Evolutionary conservation across 2,329 filamentous ascomycete species (phyloP).

Genomic region (Talaromyces pinophilus): DNA sequence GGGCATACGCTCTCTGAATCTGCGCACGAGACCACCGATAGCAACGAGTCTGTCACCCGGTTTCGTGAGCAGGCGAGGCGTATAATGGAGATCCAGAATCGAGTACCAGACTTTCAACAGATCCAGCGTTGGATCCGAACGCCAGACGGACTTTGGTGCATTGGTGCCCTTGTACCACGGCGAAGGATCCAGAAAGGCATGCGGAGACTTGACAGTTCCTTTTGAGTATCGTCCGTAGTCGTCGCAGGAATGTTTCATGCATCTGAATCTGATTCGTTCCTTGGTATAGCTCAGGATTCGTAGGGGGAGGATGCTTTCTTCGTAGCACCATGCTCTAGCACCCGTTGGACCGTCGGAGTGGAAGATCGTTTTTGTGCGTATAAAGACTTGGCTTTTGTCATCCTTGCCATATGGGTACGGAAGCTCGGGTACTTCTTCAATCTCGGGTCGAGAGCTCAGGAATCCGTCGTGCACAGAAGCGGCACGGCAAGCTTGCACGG

Average conservation of each 20-base stretch:
- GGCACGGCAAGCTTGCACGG: slow-evolving; percentile 11
- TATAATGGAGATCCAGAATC: slow-evolving; percentile 13
- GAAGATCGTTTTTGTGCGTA: not conserved
- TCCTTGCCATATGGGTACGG: not conserved
- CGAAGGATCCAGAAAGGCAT: not conserved
- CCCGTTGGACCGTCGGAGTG: slow-evolving; percentile 3
- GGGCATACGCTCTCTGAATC: slow-evolving; percentile 5
- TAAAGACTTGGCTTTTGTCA: slow-evolving; percentile 6
- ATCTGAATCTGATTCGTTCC: slow-evolving; percentile 1
- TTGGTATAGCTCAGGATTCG: slow-evolving; percentile 4
- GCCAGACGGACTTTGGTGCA: not conserved
- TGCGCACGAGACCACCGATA: slow-evolving; percentile 7
- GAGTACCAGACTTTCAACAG: slow-evolving; percentile 12
- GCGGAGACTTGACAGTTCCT: not conserved
- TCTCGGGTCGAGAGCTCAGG: not conserved
- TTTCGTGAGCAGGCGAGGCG: slow-evolving; percentile 13
- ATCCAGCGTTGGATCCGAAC: not conserved
- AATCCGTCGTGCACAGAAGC: slow-evolving; percentile 16
- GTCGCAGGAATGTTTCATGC: slow-evolving; percentile 3
- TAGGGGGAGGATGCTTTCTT: slow-evolving; percentile 8
- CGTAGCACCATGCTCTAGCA: slow-evolving; percentile 18
- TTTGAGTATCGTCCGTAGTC: slow-evolving; percentile 7
- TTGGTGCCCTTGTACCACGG: slow-evolving; percentile 5
- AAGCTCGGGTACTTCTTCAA: not conserved
- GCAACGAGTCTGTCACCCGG: slow-evolving; percentile 13